These are phyloP conservation scores for Elongisporangium senticosum DNA, from an alignment of 352 stramenopile genomes.

Conservation along the genomic window DNA sequence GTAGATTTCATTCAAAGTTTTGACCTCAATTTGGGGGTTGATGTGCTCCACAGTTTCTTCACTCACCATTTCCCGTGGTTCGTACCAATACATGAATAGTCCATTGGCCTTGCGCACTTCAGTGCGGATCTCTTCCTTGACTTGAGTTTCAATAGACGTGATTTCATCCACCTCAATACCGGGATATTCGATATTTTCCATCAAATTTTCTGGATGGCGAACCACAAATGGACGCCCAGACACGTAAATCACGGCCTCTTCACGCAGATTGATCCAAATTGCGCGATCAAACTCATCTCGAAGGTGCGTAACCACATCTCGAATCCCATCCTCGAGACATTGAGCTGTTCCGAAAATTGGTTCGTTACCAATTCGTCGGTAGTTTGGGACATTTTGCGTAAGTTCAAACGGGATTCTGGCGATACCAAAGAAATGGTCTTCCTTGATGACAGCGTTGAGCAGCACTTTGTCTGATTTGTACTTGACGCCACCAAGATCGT, in stretches of 20 bases:
- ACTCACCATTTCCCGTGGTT: slow-evolving; percentile 67
- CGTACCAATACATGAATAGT: slow-evolving; percentile 83
- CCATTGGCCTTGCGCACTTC: slow-evolving; percentile 73
- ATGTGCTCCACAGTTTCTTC: slow-evolving; percentile 83
- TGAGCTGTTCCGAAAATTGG: slow-evolving; percentile 85
- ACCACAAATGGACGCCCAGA: slow-evolving; percentile 81
- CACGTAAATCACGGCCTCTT: slow-evolving; percentile 91
- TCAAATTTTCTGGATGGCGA: slow-evolving; percentile 70
- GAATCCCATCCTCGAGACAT: slow-evolving; percentile 67
- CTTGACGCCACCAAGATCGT: slow-evolving; percentile 70
- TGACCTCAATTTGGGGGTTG: slow-evolving; percentile 61
- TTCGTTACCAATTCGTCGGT: slow-evolving; percentile 68
- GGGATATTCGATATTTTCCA: slow-evolving; percentile 86
- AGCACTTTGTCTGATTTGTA: slow-evolving; percentile 84
- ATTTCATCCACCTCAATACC: slow-evolving; percentile 89
- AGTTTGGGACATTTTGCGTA: slow-evolving; percentile 79
- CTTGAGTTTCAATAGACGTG: slow-evolving; percentile 70
- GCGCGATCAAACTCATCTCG: slow-evolving; percentile 50
- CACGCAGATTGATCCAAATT: slow-evolving; percentile 89
- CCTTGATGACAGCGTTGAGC: slow-evolving; percentile 78
- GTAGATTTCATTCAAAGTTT: slow-evolving; percentile 75
- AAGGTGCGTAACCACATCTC: slow-evolving; percentile 59
- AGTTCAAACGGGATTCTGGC: slow-evolving; percentile 57
- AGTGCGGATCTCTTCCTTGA: slow-evolving; percentile 80
- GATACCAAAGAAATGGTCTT: slow-evolving; percentile 87